Base-by-base conservation (phyloP, 306 rosid genomes). In the Potentilla sterilis region DNA sequence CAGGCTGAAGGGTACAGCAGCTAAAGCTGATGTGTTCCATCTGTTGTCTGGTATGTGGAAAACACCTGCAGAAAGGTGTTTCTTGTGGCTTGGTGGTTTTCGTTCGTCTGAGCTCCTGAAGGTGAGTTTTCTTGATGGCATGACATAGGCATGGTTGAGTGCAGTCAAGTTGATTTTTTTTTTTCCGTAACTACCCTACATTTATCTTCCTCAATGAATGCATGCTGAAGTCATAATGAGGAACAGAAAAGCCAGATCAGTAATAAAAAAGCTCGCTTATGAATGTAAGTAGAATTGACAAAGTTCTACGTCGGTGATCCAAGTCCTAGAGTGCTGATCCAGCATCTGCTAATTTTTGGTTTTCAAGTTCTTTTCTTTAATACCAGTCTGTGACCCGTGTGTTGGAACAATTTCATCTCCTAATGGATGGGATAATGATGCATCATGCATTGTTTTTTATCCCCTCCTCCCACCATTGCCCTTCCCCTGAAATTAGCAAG, bases 31-130 rank as follows among this genome's bases (percentile, higher is more conserved):
- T 72, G 98, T 94, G 82, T 94, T 94, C 86, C 98, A 94, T 85
- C 81, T 94, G 84, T 84, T 94, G 86, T 91, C 98, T 52, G 98
- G 98, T 74, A 94, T 94, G 98, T 94, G 98, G 98, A 91, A 89
- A 91, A 94, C 97, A 46, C 98, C 98, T 49, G 97, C 98, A 9
- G 98, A 94, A 81, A 86, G 98, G 83, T 94, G 98, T 78, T 94
- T 94, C 78, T 64, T 94, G 78, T 94, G 98, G 98, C 97, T 94
- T 51, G 98, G 98, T 76, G 98, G 98, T 77, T 90, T 94, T 82
- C 90, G 98, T 37, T 91, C 98, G 13, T 94, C 98, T 47, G 98
- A 94, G 85, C 86, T 94, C 76, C 88, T 94, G 79, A 94, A 94
- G 98, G 98, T 94, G 87, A 77, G 69, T 47, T 15, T 21, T 78